phyloP scores from a whole-genome alignment of 202 grass and related monocot genomes.

The Saccharum hybrid region DNA sequence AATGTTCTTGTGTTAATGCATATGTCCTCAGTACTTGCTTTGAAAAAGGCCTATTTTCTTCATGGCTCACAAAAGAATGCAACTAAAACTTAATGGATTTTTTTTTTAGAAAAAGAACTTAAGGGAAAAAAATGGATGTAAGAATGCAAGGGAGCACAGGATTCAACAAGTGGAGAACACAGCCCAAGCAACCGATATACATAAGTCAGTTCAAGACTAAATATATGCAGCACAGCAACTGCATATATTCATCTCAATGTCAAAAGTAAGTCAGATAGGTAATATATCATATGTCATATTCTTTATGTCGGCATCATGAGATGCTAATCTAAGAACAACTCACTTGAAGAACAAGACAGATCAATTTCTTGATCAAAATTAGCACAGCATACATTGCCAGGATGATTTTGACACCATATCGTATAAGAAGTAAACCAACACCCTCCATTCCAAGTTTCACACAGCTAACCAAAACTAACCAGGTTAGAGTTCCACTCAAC shows the following conservation, averaged over 20 bases:
- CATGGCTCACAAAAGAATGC: slow-evolving; percentile 25
- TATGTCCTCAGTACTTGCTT: slow-evolving; percentile 26
- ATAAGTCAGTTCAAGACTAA: slow-evolving; percentile 12
- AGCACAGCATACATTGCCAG: not conserved
- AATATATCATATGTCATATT: not conserved
- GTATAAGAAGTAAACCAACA: slow-evolving; percentile 6
- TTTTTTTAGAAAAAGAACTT: no score
- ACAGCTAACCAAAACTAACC: not conserved
- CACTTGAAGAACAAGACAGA: not conserved
- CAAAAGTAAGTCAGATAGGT: not conserved
- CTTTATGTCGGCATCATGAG: not conserved
- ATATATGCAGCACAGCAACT: slow-evolving; percentile 1
- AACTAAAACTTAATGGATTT: not conserved
- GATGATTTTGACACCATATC: not conserved
- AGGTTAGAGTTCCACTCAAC: not conserved
- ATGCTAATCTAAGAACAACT: not conserved
- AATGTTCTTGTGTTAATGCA: slow-evolving; percentile 9
- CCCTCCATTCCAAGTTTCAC: not conserved
- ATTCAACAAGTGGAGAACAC: not conserved
- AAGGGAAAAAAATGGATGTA: not conserved
- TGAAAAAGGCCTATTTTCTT: slow-evolving; percentile 27
- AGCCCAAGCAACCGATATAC: not conserved
- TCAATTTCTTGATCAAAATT: not conserved
- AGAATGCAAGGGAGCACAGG: not conserved
- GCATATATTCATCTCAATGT: not conserved